These are phyloP conservation scores for Echites panduratus DNA, from an alignment of 257 asterid species.

Conservation along the genomic window DNA sequence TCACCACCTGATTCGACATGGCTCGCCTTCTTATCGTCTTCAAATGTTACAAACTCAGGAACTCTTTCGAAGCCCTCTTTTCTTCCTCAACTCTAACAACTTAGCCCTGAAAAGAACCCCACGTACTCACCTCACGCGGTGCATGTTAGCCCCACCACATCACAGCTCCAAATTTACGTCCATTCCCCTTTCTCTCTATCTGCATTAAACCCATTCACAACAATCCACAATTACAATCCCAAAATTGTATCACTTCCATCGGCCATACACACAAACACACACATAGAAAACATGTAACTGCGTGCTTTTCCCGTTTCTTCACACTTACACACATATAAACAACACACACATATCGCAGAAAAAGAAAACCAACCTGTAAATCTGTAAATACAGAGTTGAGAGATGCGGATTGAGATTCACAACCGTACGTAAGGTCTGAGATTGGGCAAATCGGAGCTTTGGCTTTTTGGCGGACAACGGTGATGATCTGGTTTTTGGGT, in stretches of 20 bases:
- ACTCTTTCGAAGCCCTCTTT: neutral
- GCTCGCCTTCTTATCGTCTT: constrained; percentile 1
- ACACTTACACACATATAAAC: neutral
- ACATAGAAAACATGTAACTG: neutral
- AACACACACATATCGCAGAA: neutral
- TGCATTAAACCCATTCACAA: constrained; percentile 49
- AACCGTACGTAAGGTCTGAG: constrained; percentile 7
- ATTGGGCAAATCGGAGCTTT: constrained; percentile 20
- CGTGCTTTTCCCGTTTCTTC: constrained; percentile 1
- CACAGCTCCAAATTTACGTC: constrained; percentile 54
- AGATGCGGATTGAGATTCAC: constrained; percentile 1
- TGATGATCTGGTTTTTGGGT: constrained; percentile 17
- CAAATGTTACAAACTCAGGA: neutral
- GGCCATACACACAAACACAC: neutral
- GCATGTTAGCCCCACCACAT: constrained; percentile 56
- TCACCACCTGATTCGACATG: constrained; percentile 92
- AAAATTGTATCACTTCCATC: neutral
- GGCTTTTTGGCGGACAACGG: constrained; percentile 14
- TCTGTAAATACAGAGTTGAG: constrained; percentile 10
- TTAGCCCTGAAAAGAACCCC: constrained; percentile 1
- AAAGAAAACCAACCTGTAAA: constrained; percentile 17
- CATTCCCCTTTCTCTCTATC: constrained; percentile 32
- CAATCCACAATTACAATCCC: constrained; percentile 27
- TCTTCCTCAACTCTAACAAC: constrained; percentile 8
- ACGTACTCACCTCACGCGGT: constrained; percentile 34